These are phyloP conservation scores for Monilinia polystroma DNA, from an alignment of 2,329 filamentous ascomycete genomes.

Conservation along the genomic window DNA sequence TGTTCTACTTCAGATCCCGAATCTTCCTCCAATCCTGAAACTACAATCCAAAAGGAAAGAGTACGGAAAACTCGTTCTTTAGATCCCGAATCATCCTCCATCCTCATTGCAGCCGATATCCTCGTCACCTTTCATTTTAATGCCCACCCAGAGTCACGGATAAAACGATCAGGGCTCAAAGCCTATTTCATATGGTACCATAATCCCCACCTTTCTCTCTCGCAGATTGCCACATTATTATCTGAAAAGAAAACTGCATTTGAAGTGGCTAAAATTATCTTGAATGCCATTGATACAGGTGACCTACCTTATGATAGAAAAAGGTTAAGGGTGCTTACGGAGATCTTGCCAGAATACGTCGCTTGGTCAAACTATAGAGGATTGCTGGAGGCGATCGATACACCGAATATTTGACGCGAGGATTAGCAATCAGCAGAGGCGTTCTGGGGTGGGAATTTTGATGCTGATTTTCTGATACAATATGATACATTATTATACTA, in stretches of 20 bases:
- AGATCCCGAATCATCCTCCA: conserved; percentile 21
- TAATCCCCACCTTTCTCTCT: conserved; percentile 50
- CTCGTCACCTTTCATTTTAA: conserved; percentile 31
- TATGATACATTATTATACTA: conserved; percentile 11
- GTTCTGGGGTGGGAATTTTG: not conserved
- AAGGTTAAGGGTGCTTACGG: conserved; percentile 48
- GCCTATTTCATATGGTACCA: conserved; percentile 65
- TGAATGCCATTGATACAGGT: conserved; percentile 54
- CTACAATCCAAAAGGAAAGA: no score
- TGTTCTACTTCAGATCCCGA: conserved; percentile 7
- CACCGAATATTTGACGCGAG: not conserved
- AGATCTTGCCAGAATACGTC: conserved; percentile 3
- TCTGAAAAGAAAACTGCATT: conserved; percentile 52
- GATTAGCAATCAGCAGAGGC: not conserved
- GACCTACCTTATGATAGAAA: conserved; percentile 50
- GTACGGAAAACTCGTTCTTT: not conserved
- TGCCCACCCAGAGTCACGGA: conserved; percentile 25
- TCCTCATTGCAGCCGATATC: conserved; percentile 33
- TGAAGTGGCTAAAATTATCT: conserved; percentile 60
- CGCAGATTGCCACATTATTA: conserved; percentile 54
- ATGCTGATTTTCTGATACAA: not conserved
- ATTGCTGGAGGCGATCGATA: conserved; percentile 14
- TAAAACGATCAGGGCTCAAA: conserved; percentile 45
- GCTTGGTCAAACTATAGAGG: conserved; percentile 16
- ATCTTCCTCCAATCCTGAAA: conserved; percentile 24